A percentile compares a stretch with the other conserved stretches of the same genome.
phyloP scores from a whole-genome alignment of 768 basidiomycete species.

The Pholiota molesta region DNA sequence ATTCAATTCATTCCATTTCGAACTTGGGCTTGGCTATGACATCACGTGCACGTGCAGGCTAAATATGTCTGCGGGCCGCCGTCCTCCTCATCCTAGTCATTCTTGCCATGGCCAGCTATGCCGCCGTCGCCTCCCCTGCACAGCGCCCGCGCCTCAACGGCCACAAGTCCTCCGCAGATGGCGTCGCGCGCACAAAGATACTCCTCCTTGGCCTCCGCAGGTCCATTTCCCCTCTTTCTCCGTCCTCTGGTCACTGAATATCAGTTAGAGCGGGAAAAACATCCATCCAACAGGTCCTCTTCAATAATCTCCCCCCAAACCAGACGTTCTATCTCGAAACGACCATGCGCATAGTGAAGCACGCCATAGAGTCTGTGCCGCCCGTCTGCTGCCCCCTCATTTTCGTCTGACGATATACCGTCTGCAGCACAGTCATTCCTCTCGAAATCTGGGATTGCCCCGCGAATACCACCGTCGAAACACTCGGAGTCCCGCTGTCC shows the following conservation, averaged over 20 bases:
- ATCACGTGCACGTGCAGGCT: conserved; percentile 1
- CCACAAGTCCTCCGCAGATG: conserved; percentile 25
- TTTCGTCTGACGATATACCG: conserved; percentile 12
- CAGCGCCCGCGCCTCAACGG: conserved; percentile 32
- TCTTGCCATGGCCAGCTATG: conserved; percentile 19
- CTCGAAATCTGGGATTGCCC: conserved; percentile 97
- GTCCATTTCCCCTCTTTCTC: conserved; percentile 32
- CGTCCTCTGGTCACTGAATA: conserved; percentile 5
- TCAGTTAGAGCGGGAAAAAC: conserved; percentile 83
- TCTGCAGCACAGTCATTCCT: conserved; percentile 80
- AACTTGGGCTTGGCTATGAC: neutral
- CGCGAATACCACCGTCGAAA: conserved; percentile 78
- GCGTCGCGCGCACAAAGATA: conserved; percentile 60
- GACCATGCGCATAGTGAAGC: conserved; percentile 76
- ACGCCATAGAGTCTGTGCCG: conserved; percentile 74
- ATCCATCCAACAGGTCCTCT: conserved; percentile 89
- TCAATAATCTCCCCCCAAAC: conserved; percentile 80
- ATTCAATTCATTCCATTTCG: neutral
- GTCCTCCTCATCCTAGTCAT: conserved; percentile 23
- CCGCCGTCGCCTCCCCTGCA: conserved; percentile 35
- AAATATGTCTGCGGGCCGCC: conserved; percentile 2
- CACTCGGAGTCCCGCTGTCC: conserved; percentile 73
- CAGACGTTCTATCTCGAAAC: conserved; percentile 91
- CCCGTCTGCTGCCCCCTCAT: conserved; percentile 1
- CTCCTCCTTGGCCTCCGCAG: conserved; percentile 74